Base-by-base conservation (phyloP, 2,329 filamentous ascomycete species). In the Verticillium tricorpus region DNA sequence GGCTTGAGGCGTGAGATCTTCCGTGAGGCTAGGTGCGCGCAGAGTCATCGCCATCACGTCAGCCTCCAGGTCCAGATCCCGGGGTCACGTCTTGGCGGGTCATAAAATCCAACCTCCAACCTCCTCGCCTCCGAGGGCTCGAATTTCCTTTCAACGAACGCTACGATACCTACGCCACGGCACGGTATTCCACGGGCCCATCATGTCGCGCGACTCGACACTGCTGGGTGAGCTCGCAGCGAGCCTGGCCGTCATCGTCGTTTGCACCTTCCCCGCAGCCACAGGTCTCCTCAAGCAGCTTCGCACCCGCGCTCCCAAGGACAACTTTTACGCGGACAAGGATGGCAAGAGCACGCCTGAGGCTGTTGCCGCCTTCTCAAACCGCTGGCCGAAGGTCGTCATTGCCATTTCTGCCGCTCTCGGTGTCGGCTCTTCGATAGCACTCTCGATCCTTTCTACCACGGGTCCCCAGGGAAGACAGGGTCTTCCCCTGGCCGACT, bases 311-410 rank as follows among this genome's bases (percentile, higher is more conserved):
- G 70, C 69, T 5, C 72, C 75, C 9, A 65, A 62, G 62, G 76
- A 82, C 50, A 75, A 81, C 12, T 76, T 80, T 14, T 93, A 93
- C 69, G 78, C 87, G 67, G 90, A 93, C 69, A 76, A 81, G 64
- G 90, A 93, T 74, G 90, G 90, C 57, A 80, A 82, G 65, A 89
- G 88, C 35, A 89, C 86, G 0, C 80, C 84, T 50, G 86, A 89
- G 69, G 86, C 87, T 1, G 71, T 86, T 59, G 80, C 81, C 25
- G 80, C 79, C 45, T 93, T 88, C 70, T 89, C 88, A 32, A 82
- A 85, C 65, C 84, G 77, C 62, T 68, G 80, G 62, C 81, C 87
- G 60, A 89, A 89, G 70, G 64, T 77, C 4, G 70, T 79, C 25
- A 78, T 90, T 55, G 70, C 85, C 5, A 37, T 85, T 3, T 79